Evolutionary conservation across 805 yeast genomes (phyloP).

Genomic region (Yamadazyma laniorum): DNA sequence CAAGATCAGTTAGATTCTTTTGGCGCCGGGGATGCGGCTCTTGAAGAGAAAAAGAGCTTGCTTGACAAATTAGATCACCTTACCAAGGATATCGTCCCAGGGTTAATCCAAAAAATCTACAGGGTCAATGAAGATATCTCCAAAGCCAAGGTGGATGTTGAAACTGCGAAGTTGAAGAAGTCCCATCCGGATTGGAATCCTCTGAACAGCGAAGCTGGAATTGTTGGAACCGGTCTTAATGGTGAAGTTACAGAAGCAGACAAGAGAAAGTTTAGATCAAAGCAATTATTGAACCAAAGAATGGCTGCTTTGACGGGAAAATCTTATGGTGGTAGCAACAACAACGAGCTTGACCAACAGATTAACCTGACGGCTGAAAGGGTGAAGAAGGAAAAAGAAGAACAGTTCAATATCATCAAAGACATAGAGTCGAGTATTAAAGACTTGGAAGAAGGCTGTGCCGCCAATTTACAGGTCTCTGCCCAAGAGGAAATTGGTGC

Average conservation of each 20-base stretch:
- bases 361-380: constrained; percentile 51
- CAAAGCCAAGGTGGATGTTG: constrained; percentile 60
- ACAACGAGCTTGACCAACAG: constrained; percentile 53
- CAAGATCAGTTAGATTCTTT: constrained; percentile 38
- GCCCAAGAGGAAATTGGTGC: constrained; percentile 49
- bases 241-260: constrained; percentile 86
- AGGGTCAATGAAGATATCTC: constrained; percentile 68
- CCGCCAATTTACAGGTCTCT: constrained; percentile 39
- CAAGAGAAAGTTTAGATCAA: constrained; percentile 73
- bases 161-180: constrained; percentile 52
- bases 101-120: constrained; percentile 60
- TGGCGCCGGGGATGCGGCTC: constrained; percentile 28
- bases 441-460: constrained; percentile 54
- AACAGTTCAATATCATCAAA: constrained; percentile 57
- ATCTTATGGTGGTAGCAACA: constrained; percentile 32
- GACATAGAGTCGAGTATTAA: constrained; percentile 74
- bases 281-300: constrained; percentile 75
- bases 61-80: constrained; percentile 57
- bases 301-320: constrained; percentile 94
- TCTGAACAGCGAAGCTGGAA: constrained; percentile 31
- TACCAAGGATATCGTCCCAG: constrained; percentile 67
- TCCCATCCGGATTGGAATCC: constrained; percentile 65
- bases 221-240: constrained; percentile 80
- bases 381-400: constrained; percentile 52
- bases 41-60: constrained; percentile 50